phyloP scores from a whole-genome alignment of 192 early-diverging fungal species.

The Glomus cerebriforme region DNA sequence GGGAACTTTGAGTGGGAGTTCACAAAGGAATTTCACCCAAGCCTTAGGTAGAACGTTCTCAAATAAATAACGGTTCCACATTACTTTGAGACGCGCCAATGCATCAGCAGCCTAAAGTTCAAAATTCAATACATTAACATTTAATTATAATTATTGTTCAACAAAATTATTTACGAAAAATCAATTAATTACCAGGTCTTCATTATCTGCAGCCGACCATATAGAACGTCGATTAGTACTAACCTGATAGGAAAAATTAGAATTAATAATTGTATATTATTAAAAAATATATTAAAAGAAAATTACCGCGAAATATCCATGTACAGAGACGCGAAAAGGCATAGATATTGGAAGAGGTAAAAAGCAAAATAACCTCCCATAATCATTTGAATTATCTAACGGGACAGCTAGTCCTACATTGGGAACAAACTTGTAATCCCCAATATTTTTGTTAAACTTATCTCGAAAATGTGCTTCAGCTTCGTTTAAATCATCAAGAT shows the following conservation, averaged over 20 bases:
- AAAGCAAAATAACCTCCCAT: not conserved
- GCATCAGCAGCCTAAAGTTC: not conserved
- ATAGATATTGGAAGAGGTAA: not conserved
- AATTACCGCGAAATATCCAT: constrained; percentile 3
- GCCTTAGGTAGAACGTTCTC: not conserved
- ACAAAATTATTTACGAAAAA: not conserved
- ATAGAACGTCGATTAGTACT: not conserved
- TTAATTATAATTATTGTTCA: too few relatives aligned
- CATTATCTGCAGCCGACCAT: not conserved
- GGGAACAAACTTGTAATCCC: not conserved
- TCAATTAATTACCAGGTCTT: not conserved
- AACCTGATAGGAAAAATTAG: not conserved
- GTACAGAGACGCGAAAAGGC: not conserved
- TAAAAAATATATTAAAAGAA: too few relatives aligned
- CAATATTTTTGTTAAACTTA: not conserved
- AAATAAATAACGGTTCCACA: not conserved
- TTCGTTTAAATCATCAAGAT: not conserved
- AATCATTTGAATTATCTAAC: not conserved
- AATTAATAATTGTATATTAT: too few relatives aligned
- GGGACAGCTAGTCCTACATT: not conserved
- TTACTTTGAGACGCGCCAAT: not conserved
- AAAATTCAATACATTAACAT: too few relatives aligned
- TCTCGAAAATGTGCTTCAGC: not conserved
- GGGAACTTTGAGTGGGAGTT: not conserved
- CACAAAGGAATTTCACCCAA: not conserved